A percentile compares a stretch with the other conserved stretches of the same genome.
These are phyloP conservation scores for Pythium coloratum DNA, from an alignment of 352 stramenopile species.

Conservation along the genomic window DNA sequence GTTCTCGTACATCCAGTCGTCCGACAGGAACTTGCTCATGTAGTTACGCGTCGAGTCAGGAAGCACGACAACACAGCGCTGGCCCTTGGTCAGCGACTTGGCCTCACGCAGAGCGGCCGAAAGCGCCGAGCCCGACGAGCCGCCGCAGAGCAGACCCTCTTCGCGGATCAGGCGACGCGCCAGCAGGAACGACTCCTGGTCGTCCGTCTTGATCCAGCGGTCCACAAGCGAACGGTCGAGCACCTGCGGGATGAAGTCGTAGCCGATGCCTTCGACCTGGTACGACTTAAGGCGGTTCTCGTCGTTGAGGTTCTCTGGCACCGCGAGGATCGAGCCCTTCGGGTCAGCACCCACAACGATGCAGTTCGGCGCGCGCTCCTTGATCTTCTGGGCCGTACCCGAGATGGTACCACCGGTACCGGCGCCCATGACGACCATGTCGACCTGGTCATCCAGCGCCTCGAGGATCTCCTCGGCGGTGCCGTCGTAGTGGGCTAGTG, in stretches of 20 bases:
- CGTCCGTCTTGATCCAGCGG: slow-evolving; percentile 93
- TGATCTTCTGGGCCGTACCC: slow-evolving; percentile 92
- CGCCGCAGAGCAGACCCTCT: slow-evolving; percentile 94
- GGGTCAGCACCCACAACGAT: slow-evolving; percentile 90
- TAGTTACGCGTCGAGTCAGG: slow-evolving; percentile 97
- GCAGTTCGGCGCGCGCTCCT: slow-evolving; percentile 88
- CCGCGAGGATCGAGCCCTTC: slow-evolving; percentile 92
- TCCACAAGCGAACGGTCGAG: slow-evolving; percentile 94
- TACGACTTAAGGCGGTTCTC: slow-evolving; percentile 89
- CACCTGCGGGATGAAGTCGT: slow-evolving; percentile 97
- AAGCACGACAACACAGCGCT: slow-evolving; percentile 95
- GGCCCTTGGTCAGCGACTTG: slow-evolving; percentile 81
- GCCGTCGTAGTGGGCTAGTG: slow-evolving; percentile 94
- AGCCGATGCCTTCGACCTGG: slow-evolving; percentile 96
- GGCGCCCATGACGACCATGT: slow-evolving; percentile 94
- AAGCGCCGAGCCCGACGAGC: slow-evolving; percentile 92
- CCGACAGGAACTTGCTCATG: slow-evolving; percentile 97
- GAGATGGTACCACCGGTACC: slow-evolving; percentile 96
- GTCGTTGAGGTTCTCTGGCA: slow-evolving; percentile 93
- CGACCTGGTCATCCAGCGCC: slow-evolving; percentile 92
- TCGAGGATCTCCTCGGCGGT: slow-evolving; percentile 95
- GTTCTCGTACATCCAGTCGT: slow-evolving; percentile 94
- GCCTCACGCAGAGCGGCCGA: slow-evolving; percentile 83
- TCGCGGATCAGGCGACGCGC: slow-evolving; percentile 93
- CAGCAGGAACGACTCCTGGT: slow-evolving; percentile 94